Percentiles rank a stretch among this genome's conserved stretches.
Conservation (phyloP, 2,329 filamentous ascomycete genomes). For the Alternaria conjuncta region DNA sequence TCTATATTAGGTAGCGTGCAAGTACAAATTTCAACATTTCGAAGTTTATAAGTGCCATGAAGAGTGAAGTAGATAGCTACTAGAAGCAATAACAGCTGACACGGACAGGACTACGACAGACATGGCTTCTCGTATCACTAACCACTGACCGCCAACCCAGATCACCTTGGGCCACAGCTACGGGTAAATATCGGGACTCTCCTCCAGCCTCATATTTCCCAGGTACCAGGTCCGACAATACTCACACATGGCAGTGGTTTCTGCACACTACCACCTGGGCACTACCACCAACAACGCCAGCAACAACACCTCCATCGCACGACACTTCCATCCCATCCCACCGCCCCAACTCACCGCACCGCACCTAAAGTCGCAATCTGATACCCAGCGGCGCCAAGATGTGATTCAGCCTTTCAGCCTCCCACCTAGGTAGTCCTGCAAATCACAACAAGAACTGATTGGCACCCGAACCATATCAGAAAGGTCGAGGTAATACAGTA, state of each 20-base stretch:
- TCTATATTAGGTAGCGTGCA: background rate
- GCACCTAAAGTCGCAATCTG: background rate
- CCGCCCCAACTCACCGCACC: background rate
- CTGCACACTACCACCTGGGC: background rate
- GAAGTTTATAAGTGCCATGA: background rate
- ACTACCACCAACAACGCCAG: background rate
- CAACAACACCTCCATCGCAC: background rate
- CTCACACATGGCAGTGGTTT: background rate
- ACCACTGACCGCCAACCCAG: background rate
- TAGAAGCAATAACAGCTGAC: background rate
- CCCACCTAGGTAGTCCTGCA: background rate
- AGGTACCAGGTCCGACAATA: background rate
- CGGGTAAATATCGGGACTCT: background rate
- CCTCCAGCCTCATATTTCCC: background rate
- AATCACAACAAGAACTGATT: background rate
- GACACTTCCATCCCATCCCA: background rate
- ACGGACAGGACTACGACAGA: background rate
- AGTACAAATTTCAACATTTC: background rate
- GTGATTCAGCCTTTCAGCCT: background rate
- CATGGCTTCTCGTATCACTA: background rate
- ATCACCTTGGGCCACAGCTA: background rate
- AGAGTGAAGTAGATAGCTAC: background rate
- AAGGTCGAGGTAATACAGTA: background rate
- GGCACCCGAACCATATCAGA: background rate
- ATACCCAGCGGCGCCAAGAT: background rate